Base-by-base conservation (phyloP, 257 asterid species). In the Plantago ovata region DNA sequence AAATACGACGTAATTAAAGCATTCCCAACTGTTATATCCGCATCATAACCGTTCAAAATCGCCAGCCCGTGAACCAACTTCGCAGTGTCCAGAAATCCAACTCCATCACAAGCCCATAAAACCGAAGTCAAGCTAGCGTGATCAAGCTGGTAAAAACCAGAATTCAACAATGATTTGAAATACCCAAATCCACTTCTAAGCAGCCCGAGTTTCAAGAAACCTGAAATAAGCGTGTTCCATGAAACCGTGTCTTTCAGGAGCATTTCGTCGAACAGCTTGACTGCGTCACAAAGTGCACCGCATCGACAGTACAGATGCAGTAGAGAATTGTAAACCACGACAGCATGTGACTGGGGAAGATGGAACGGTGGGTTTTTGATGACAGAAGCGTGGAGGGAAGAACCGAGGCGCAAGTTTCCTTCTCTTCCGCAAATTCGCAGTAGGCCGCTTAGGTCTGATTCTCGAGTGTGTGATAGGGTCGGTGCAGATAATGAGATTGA, bases 201-300 rank as follows among this genome's bases (percentile, higher is more conserved):
- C 10, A 71, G 32, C 62, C 84, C 81, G 9, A 42, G 69, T 63
- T 47, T 82, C 64, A 86, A 40, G 64, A 82, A 80, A 56, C 94
- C 97, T 14, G 95, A 85, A 63, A 89, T 70, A 28, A 92, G 76
- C 0, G 98, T 77, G 75, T 92, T 92, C 95, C 98, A 86, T 0
- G 97, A 80, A 15, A 88, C 79, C 7, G 84, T 77, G 60, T 88
- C 97, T 67, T 61, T 88, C 0, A 62, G 46, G 36, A 83, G 90
- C 93, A 86, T 82, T 45, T 69, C 82, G 48, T 89, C 95, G 70
- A 92, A 88, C 91, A 88, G 44, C 63, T 84, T 74, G 7, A 66
- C 69, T 24, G 95, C 97, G 54, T 69, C 69, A 0, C 19, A 0
- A 13, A 83, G 53, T 1, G 59, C 54, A 12, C 95, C 86, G 39